Conservation (phyloP, 306 rosid species). For the Glycyrrhiza uralensis region DNA sequence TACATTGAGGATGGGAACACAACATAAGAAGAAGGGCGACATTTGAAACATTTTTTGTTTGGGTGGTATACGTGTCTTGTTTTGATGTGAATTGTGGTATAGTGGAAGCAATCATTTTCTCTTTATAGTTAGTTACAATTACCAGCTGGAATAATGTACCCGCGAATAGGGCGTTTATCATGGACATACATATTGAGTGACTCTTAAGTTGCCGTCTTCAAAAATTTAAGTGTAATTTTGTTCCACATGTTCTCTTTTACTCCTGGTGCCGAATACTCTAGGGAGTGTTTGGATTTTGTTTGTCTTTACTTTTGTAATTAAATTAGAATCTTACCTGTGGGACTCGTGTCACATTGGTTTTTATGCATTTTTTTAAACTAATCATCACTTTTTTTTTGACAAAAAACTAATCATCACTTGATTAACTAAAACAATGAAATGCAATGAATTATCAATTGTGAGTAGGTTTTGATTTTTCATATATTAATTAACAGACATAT, state of each 20-base stretch:
- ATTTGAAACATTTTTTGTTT: neutral
- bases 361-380: too few species aligned
- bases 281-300: too few species aligned
- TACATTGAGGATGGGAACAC: slow-evolving; percentile 5
- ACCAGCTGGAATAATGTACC: slow-evolving; percentile 10
- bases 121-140: neutral
- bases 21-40: slow-evolving; percentile 4
- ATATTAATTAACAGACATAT: too few species aligned
- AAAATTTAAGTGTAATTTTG: neutral
- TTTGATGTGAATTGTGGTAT: neutral
- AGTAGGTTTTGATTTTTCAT: too few species aligned
- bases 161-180: neutral
- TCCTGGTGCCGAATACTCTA: too few species aligned
- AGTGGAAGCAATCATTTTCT: neutral
- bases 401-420: too few species aligned
- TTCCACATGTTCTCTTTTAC: neutral
- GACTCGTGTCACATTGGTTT: too few species aligned
- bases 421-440: too few species aligned
- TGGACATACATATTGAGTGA: neutral
- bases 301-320: too few species aligned
- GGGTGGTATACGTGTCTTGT: slow-evolving; percentile 1
- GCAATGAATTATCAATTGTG: too few species aligned
- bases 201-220: neutral
- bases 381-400: too few species aligned
- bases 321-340: too few species aligned